A percentile compares a stretch with the other conserved stretches of the same genome.
Conservation (phyloP, 2,329 filamentous ascomycete species). For the Ploettnerulaceae sp. region DNA sequence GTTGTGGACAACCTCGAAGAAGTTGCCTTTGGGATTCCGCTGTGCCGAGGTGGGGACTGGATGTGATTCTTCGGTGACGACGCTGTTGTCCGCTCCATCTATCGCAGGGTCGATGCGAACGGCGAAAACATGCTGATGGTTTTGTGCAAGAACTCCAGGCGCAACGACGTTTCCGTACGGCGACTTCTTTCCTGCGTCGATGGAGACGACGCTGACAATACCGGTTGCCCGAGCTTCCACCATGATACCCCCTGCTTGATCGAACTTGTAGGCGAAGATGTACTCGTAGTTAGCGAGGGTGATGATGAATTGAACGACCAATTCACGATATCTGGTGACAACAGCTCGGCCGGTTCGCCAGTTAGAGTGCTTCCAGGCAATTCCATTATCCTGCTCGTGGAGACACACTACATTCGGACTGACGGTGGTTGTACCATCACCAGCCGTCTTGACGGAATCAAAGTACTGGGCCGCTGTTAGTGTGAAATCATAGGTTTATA, state of each 20-base stretch:
- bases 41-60: slow-evolving; percentile 41
- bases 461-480: no score
- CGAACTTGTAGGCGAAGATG: slow-evolving; percentile 51
- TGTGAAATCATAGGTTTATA: no score
- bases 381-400: slow-evolving; percentile 65
- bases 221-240: slow-evolving; percentile 62
- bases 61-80: slow-evolving; percentile 51
- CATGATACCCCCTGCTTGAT: slow-evolving; percentile 56
- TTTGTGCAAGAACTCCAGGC: slow-evolving; percentile 52
- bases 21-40: slow-evolving; percentile 49
- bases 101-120: slow-evolving; percentile 53
- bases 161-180: slow-evolving; percentile 57
- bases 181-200: slow-evolving; percentile 47
- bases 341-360: slow-evolving; percentile 32
- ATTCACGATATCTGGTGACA: slow-evolving; percentile 24
- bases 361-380: slow-evolving; percentile 68
- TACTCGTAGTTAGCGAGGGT: slow-evolving; percentile 69
- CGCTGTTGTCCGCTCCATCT: slow-evolving; percentile 48
- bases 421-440: slow-evolving; percentile 48
- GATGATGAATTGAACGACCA: slow-evolving; percentile 29
- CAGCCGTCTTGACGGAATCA: slow-evolving; percentile 48
- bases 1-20: slow-evolving; percentile 39
- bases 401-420: slow-evolving; percentile 60
- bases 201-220: slow-evolving; percentile 51
- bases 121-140: slow-evolving; percentile 56